Conservation (phyloP, 257 asterid genomes). For the Ilex asprella region DNA sequence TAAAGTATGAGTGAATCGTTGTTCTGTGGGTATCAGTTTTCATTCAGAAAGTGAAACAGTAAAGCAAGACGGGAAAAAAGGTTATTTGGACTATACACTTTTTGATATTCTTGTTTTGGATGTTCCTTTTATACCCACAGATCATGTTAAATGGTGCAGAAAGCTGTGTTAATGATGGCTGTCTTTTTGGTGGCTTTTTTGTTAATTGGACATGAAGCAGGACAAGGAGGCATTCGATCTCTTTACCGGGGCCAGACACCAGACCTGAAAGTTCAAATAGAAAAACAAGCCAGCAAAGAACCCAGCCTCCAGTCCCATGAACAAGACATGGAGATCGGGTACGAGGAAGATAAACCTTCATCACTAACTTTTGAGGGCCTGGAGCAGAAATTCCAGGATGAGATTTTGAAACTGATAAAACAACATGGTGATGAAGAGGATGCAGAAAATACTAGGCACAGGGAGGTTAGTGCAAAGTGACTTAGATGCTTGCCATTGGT, state of each 20-base stretch:
- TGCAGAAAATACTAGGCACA: constrained; percentile 18
- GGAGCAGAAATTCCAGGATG: constrained; percentile 16
- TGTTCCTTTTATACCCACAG: too few relatives aligned
- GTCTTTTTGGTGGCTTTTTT: background rate
- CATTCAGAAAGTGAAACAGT: too few relatives aligned
- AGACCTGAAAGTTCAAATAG: constrained; percentile 4
- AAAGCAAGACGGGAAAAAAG: too few relatives aligned
- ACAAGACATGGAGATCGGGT: constrained; percentile 25
- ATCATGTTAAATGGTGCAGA: too few relatives aligned
- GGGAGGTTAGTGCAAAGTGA: constrained; percentile 9
- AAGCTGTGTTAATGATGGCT: background rate
- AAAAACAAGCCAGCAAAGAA: background rate
- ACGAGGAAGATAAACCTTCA: constrained; percentile 7
- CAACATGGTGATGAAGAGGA: constrained; percentile 19
- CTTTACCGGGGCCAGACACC: constrained; percentile 3
- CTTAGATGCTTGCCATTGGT: background rate
- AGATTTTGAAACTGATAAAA: constrained; percentile 10
- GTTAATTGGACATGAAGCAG: background rate
- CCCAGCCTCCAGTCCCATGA: constrained; percentile 7
- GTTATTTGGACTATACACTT: too few relatives aligned
- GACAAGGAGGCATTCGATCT: constrained; percentile 10
- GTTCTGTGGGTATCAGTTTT: too few relatives aligned
- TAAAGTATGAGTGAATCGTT: too few relatives aligned
- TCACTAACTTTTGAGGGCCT: constrained; percentile 13
- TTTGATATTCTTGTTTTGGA: too few relatives aligned